Base-by-base conservation (phyloP, 2,329 filamentous ascomycete genomes). In the Corynespora cassiicola region DNA sequence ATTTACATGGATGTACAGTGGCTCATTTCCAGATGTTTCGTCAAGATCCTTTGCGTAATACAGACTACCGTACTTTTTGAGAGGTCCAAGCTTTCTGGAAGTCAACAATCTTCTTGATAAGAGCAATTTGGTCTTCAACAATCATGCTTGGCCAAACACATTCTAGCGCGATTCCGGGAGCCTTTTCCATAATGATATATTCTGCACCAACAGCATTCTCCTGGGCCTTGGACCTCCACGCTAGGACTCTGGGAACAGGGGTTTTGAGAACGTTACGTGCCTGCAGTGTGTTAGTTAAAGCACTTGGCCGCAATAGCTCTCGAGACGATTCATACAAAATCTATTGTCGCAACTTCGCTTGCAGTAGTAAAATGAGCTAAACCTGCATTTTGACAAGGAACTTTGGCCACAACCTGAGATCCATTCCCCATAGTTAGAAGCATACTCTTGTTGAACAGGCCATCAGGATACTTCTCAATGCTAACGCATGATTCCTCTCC, bases 331-430 rank as follows among this genome's bases (percentile, higher is more conserved):
- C 42, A 9, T 53, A 66, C 61, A 36, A 62, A 63, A 19, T 61
- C 54, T 63, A 69, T 66, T 10, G 66, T 70, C 3, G 68, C 68
- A 23, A 65, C 66, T 47, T 68, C 65, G 31, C 62, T 69, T 6
- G 66, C 66, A 15, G 65, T 70, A 6, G 60, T 67, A 19, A 57
- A 61, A 39, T 65, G 63, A 20, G 56, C 41, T 22, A 45, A 18
- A 5, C 67, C 66, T 41, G 63, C 61, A 47, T 66, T 68, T 12
- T 64, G 65, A 44, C 65, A 65, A 3, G 64, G 66, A n/a, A 71
- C 37, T 48, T 66, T 69, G 6, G 63, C 68, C 14, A 70, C 52
- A 4, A 68, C 54, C 44, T 65, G 40, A 31, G 47, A 48, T 8
- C 62, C 59, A 42, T 69, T 43, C 21, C 69, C 58, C 63, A 70